Base-by-base conservation (phyloP, 2,329 filamentous ascomycete genomes). In the Fusarium sp. region DNA sequence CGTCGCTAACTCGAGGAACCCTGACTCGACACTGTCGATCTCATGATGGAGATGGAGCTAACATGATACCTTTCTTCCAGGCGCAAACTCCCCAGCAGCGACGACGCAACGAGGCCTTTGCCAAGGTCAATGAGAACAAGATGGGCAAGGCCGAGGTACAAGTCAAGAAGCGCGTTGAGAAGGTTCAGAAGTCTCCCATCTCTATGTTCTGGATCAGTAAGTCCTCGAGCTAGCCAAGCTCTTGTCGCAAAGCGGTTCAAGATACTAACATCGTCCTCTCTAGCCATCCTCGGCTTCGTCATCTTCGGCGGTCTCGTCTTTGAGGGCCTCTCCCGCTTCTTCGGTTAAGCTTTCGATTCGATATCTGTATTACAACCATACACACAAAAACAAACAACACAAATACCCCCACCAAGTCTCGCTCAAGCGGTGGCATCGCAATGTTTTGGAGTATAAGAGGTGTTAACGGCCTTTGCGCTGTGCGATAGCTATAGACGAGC, bases 31-130 rank as follows among this genome's bases (percentile, higher is more conserved):
- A 62, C 46, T 65, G 60, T 57, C 58, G 58, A 64, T 73, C 56
- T 44, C 63, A 73, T 71, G 58, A 71, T 68, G 54, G 52, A 55
- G 59, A 71, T 69, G 63, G 61, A 52, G 63, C 63, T 71, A 71
- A 70, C 62, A 65, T 64, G 40, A 56, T 61, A 32, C n/a, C 14
- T 22, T 43, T 20, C 34, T 42, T 25, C 24, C 53, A 94, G 92
- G 92, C 90, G 75, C 92, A 95, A 90, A 96, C 93, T 73, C 92
- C 91, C 74, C 88, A 93, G 81, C 93, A 96, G 85, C 91, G 93
- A 80, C 89, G 89, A 77, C 90, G 91, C 70, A 96, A 96, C 84
- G 88, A 88, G 77, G 91, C 92, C 82, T 97, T 93, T 82, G 90
- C 87, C 73, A 91, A 91, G 79, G 86, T 88, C 57, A 90, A 95